Base-by-base conservation (phyloP, 2,329 filamentous ascomycete species). In the Fusarium continuum region DNA sequence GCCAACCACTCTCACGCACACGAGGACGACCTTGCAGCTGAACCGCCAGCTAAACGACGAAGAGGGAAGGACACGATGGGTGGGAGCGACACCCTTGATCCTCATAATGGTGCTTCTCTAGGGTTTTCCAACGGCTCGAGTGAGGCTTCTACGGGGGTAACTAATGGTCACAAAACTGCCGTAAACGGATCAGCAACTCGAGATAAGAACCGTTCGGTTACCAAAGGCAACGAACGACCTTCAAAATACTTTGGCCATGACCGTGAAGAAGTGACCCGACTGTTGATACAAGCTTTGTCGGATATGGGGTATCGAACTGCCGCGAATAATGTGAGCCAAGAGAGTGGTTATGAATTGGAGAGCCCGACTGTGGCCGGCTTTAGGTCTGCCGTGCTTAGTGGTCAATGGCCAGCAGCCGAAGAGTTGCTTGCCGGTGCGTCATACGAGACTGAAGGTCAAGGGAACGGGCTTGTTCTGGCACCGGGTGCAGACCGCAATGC, bases 261-360 rank as follows among this genome's bases (percentile, higher is more conserved):
- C 73, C 87, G 92, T 73, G 93, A 97, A 80, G 94, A 99, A 79
- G 90, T 98, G 38, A 96, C 94, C 6, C 85, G 95, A 49, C 90
- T 98, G 64, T 78, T 99, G 70, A 95, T 99, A 71, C 95, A 99
- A 77, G 91, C 93, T 29, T 79, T 99, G 64, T 86, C 88, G 20
- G 94, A 97, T 74, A 83, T 99, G 79, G 95, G 95, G 3, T 97
- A 98, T 73, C 82, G 88, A 56, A 81, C 82, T 11, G 91, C 94
- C 11, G 94, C 95, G 20, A 83, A 86, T 38, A 87, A 84, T 59
- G 81, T 99, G 54, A 90, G 87, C 71, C 83, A 85, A 59, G 91
- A 96, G 75, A 98, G 94, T 72, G 93, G 93, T 1, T 96, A 86
- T 74, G 87, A 94, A 73, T 80, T 99, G 55, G 95, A 99, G 77